Evolutionary conservation across 106 monocot genomes (phyloP).

Genomic region (Allium sativum): DNA sequence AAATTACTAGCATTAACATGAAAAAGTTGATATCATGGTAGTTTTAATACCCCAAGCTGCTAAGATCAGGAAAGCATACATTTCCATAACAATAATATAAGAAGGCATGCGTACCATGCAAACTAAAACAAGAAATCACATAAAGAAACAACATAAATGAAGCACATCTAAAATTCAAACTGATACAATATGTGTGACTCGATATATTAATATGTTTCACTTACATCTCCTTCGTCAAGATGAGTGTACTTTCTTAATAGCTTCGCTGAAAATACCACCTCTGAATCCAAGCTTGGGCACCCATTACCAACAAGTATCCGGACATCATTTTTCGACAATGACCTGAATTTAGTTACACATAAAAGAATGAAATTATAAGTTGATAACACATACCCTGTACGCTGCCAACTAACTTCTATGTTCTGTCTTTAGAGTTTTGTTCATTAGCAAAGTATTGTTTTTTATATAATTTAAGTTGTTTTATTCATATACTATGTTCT

Average conservation of each 20-base stretch:
- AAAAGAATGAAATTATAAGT: too few relatives aligned
- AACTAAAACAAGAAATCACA: neutral
- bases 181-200: neutral
- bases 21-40: too few relatives aligned
- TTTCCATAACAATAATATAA: neutral
- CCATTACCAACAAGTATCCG: constrained; percentile 81
- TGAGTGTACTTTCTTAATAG: constrained; percentile 84
- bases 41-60: neutral
- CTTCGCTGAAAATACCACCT: constrained; percentile 86
- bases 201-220: constrained; percentile 6
- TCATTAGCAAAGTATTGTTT: too few relatives aligned
- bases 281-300: constrained; percentile 78
- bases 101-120: neutral
- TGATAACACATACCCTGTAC: too few relatives aligned
- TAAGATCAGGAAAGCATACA: neutral
- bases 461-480: too few relatives aligned
- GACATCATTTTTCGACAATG: constrained; percentile 73
- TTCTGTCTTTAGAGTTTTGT: too few relatives aligned
- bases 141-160: neutral
- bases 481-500: too few relatives aligned
- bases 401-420: too few relatives aligned
- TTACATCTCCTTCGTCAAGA: constrained; percentile 97
- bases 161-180: neutral
- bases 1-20: too few relatives aligned
- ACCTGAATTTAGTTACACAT: constrained; percentile 31